Evolutionary conservation across 305 asterid genomes (phyloP).

Genomic region (Fraxinus velutina): DNA sequence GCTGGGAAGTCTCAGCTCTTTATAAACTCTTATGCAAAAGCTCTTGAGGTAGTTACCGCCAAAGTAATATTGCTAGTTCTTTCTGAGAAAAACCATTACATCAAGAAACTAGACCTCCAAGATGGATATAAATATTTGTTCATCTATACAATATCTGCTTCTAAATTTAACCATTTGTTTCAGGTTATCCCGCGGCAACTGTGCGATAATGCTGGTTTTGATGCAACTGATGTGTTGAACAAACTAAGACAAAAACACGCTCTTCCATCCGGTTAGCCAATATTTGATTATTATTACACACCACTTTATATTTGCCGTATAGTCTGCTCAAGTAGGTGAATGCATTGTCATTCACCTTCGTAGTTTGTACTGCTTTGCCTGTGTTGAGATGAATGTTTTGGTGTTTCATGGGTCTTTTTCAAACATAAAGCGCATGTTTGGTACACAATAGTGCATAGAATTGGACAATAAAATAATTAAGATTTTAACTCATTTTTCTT

Average conservation of each 20-base stretch:
- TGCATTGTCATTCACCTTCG: not conserved
- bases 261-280: conserved; percentile 69
- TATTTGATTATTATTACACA: conserved; percentile 6
- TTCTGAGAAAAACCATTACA: not conserved
- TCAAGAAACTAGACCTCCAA: conserved; percentile 15
- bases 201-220: conserved; percentile 97
- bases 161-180: conserved; percentile 17
- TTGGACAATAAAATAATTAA: not conserved
- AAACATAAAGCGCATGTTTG: not conserved
- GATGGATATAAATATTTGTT: not conserved
- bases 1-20: conserved; percentile 96
- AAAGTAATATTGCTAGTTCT: conserved; percentile 5
- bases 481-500: not conserved
- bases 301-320: not conserved
- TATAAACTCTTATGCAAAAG: conserved; percentile 92
- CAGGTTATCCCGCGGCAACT: conserved; percentile 94
- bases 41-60: conserved; percentile 68
- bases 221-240: conserved; percentile 93
- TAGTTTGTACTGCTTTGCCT: not conserved
- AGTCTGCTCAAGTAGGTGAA: not conserved
- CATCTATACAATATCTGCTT: not conserved
- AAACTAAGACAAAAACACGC: conserved; percentile 94
- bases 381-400: not conserved
- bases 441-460: not conserved
- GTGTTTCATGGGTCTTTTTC: not conserved